phyloP scores from a whole-genome alignment of 805 yeast genomes.

The Kodamaea lidongshanica region DNA sequence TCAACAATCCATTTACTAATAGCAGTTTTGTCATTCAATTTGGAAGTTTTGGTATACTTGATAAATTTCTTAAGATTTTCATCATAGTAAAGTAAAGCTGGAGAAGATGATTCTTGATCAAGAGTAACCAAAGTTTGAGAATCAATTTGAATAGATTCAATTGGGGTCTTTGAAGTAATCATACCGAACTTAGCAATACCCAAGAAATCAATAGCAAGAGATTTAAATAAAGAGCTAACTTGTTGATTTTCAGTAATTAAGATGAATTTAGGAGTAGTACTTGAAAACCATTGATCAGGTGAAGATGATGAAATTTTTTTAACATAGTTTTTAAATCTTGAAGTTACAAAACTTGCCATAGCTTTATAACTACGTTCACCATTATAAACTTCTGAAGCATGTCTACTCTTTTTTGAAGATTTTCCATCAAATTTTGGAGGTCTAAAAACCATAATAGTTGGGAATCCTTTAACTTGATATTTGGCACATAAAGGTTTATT shows the following conservation, averaged over 20 bases:
- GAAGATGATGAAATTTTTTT: constrained; percentile 38
- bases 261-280: constrained; percentile 38
- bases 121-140: constrained; percentile 8
- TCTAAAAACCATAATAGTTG: constrained; percentile 74
- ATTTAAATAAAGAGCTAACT: constrained; percentile 52
- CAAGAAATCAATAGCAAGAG: constrained; percentile 66
- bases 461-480: constrained; percentile 69
- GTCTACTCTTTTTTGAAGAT: constrained; percentile 11
- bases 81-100: constrained; percentile 24
- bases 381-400: constrained; percentile 46
- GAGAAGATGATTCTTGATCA: constrained; percentile 15
- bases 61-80: constrained; percentile 14
- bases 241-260: constrained; percentile 47
- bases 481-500: constrained; percentile 67
- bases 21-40: constrained; percentile 23
- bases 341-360: constrained; percentile 47
- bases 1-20: constrained; percentile 30
- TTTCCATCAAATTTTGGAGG: constrained; percentile 59
- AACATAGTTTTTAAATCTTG: constrained; percentile 62
- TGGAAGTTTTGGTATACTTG: constrained; percentile 18
- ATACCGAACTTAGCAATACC: constrained; percentile 45
- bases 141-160: constrained; percentile 10
- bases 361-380: constrained; percentile 57
- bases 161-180: constrained; percentile 23
- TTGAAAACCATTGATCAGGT: constrained; percentile 24